Percentiles rank a stretch among this genome's conserved stretches.
Conservation (phyloP, 1,284 basidiomycete species). For the Kalmanozyma brasiliensis region DNA sequence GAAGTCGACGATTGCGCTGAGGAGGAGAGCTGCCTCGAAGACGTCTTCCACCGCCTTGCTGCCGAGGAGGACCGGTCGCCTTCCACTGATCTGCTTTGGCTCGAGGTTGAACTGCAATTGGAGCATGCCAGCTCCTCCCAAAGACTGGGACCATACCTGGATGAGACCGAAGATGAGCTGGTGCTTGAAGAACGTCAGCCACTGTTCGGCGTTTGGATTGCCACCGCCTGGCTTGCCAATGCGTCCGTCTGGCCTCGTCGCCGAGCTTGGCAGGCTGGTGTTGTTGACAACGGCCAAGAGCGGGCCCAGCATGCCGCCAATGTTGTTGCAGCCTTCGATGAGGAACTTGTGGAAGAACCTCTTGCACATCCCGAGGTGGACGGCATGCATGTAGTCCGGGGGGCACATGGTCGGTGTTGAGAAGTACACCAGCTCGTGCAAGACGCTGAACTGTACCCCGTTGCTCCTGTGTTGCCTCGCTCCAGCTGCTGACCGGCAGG, state of each 20-base stretch:
- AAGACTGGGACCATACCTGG: slow-evolving; percentile 3
- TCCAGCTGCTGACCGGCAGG: no score
- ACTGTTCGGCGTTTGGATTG: slow-evolving; percentile 3
- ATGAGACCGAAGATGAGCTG: slow-evolving; percentile 3
- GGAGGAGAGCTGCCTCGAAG: not conserved
- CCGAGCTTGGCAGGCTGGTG: not conserved
- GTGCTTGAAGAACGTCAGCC: not conserved
- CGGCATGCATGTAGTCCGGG: slow-evolving; percentile 10
- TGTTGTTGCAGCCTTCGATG: not conserved
- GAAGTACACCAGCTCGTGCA: slow-evolving; percentile 12
- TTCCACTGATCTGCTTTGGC: not conserved
- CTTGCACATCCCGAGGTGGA: slow-evolving; percentile 17
- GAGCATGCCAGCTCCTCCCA: not conserved
- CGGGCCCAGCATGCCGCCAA: not conserved
- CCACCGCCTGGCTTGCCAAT: slow-evolving; percentile 1
- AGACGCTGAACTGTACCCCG: not conserved
- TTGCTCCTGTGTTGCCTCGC: no score
- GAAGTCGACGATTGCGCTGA: slow-evolving; percentile 3
- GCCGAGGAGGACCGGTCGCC: not conserved
- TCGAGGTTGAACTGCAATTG: not conserved
- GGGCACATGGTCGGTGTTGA: not conserved
- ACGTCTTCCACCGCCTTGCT: slow-evolving; percentile 1
- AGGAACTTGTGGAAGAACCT: slow-evolving; percentile 12
- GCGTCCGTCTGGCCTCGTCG: not conserved
- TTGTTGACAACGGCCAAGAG: not conserved